phyloP scores from a whole-genome alignment of 352 stramenopile species.

The Globisporangium echinulatum region DNA sequence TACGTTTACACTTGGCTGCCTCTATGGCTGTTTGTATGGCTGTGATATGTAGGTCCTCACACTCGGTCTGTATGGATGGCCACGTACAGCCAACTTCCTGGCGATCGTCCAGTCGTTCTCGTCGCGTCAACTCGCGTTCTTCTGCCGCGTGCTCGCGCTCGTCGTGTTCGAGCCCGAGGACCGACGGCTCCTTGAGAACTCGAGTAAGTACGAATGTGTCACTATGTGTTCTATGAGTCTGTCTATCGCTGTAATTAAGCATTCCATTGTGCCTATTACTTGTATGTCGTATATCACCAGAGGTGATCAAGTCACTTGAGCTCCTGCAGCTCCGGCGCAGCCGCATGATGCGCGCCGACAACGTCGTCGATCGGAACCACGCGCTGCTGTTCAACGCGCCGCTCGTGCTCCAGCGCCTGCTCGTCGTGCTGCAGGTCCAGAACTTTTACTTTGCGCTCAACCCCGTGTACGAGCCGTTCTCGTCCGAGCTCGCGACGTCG shows the following conservation, averaged over 20 bases:
- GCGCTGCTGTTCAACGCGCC: constrained; percentile 86
- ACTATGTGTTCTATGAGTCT: neutral
- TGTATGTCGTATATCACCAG: constrained; percentile 19
- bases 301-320: constrained; percentile 92
- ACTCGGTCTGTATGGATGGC: constrained; percentile 5
- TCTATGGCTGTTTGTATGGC: neutral
- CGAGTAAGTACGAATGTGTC: constrained; percentile 37
- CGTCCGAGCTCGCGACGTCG: constrained; percentile 71
- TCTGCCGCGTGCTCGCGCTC: constrained; percentile 93
- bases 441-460: constrained; percentile 85
- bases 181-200: constrained; percentile 87
- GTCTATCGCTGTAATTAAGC: neutral
- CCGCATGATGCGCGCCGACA: constrained; percentile 70
- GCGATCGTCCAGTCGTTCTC: constrained; percentile 84
- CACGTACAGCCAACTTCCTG: constrained; percentile 83
- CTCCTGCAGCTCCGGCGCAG: constrained; percentile 84
- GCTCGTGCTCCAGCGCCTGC: constrained; percentile 62
- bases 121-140: constrained; percentile 91
- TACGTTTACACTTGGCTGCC: constrained; percentile 54
- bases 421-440: constrained; percentile 72
- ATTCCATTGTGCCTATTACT: constrained; percentile 1
- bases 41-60: too few species aligned
- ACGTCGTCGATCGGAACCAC: constrained; percentile 92
- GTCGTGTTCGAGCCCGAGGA: constrained; percentile 95
- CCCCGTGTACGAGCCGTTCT: constrained; percentile 76